Percentiles rank a stretch among this genome's conserved stretches.
Evolutionary conservation across 495 filamentous ascomycete species (phyloP).

Genomic region (Penicillium verhagenii): DNA sequence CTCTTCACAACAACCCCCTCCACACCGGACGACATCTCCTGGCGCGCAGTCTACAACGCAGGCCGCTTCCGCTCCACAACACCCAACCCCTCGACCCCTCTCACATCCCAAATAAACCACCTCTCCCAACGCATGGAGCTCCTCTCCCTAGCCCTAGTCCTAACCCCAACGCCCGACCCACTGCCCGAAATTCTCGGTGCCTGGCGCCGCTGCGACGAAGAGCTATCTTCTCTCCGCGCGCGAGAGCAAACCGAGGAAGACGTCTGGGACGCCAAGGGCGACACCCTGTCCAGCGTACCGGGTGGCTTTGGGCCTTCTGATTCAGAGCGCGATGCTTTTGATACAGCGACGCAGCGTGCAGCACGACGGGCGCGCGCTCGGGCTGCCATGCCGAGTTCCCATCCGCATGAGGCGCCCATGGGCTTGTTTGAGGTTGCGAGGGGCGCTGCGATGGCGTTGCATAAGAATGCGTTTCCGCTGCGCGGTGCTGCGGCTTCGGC

Average conservation of each 20-base stretch:
- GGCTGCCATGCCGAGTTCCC: slow-evolving; percentile 26
- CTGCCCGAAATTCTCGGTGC: slow-evolving; percentile 81
- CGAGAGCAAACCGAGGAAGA: slow-evolving; percentile 73
- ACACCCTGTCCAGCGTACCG: slow-evolving; percentile 56
- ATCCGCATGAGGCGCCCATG: slow-evolving; percentile 79
- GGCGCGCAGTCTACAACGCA: slow-evolving; percentile 88
- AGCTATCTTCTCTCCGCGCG: slow-evolving; percentile 65
- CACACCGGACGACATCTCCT: slow-evolving; percentile 74
- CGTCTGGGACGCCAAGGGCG: slow-evolving; percentile 67
- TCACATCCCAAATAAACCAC: slow-evolving; percentile 40
- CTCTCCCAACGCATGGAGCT: slow-evolving; percentile 82
- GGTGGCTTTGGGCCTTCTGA: slow-evolving; percentile 60
- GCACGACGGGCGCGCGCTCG: slow-evolving; percentile 39
- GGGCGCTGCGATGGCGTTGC: slow-evolving; percentile 73
- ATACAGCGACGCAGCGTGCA: slow-evolving; percentile 39
- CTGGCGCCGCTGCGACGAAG: slow-evolving; percentile 86
- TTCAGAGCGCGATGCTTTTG: slow-evolving; percentile 46
- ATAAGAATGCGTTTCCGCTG: slow-evolving; percentile 60
- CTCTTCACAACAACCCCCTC: slow-evolving; percentile 22
- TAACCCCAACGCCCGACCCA: slow-evolving; percentile 69
- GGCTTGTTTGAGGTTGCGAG: slow-evolving; percentile 90
- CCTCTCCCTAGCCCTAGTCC: slow-evolving; percentile 75
- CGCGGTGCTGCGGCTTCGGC: slow-evolving; percentile 23
- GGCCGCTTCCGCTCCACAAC: slow-evolving; percentile 68
- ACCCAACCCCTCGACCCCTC: slow-evolving; percentile 24